Conservation (phyloP, 2,329 filamentous ascomycete genomes). For the Dactylonectria estremocensis region DNA sequence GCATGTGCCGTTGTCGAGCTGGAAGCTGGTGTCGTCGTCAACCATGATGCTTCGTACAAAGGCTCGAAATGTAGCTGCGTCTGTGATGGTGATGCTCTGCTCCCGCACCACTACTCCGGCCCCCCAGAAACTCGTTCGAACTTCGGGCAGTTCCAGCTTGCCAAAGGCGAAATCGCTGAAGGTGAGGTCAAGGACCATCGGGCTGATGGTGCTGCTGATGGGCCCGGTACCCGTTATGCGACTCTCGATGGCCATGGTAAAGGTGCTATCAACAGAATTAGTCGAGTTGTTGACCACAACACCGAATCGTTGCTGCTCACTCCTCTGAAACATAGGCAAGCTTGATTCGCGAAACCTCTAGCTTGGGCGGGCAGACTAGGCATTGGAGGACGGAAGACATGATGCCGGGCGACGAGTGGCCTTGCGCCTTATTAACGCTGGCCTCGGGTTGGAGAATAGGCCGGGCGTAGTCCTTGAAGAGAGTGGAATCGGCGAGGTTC, state of each 20-base stretch:
- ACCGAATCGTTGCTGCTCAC: constrained; percentile 40
- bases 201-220: constrained; percentile 49
- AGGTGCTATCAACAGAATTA: constrained; percentile 45
- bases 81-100: constrained; percentile 48
- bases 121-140: constrained; percentile 48
- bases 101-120: constrained; percentile 46
- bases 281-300: neutral
- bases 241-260: constrained; percentile 49
- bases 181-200: constrained; percentile 49
- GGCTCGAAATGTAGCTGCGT: constrained; percentile 48
- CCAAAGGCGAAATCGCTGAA: constrained; percentile 51
- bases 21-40: constrained; percentile 47
- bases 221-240: constrained; percentile 51
- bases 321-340: constrained; percentile 50
- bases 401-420: constrained; percentile 28
- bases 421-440: neutral
- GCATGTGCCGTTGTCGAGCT: constrained; percentile 50
- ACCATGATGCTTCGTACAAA: constrained; percentile 52
- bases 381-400: constrained; percentile 50
- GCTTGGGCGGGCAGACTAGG: constrained; percentile 46
- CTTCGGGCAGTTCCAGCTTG: constrained; percentile 49
- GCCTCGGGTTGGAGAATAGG: constrained; percentile 34
- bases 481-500: constrained; percentile 43
- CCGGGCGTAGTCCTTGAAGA: constrained; percentile 48
- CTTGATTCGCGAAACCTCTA: constrained; percentile 50